A percentile compares a stretch with the other conserved stretches of the same genome.
These are phyloP conservation scores for Petrea volubilis DNA, from an alignment of 257 asterid genomes.

Conservation along the genomic window DNA sequence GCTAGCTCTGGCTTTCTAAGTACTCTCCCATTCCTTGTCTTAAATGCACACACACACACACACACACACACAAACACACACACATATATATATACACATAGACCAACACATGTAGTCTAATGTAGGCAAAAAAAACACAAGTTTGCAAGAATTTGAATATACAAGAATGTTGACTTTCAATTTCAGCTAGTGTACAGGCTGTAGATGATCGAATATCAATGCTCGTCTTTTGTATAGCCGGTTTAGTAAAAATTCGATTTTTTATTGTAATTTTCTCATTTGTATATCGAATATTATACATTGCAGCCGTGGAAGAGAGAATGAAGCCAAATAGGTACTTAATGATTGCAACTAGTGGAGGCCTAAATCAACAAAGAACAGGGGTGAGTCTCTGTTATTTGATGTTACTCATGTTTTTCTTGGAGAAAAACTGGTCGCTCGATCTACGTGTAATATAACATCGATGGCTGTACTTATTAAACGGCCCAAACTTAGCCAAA, in stretches of 20 bases:
- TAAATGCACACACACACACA: background rate
- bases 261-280: slow-evolving; percentile 8
- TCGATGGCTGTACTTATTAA: too few species aligned
- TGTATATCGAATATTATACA: background rate
- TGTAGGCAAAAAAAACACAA: background rate
- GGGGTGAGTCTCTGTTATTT: slow-evolving; percentile 47
- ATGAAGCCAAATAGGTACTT: slow-evolving; percentile 51
- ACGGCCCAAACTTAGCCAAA: background rate
- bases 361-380: slow-evolving; percentile 85
- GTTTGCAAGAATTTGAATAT: background rate
- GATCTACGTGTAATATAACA: too few species aligned
- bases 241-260: background rate
- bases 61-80: background rate
- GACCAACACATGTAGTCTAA: background rate
- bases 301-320: slow-evolving; percentile 45
- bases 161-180: slow-evolving; percentile 3
- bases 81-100: background rate
- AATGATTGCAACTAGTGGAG: slow-evolving; percentile 81
- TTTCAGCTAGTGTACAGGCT: background rate
- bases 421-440: too few species aligned
- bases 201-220: background rate
- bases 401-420: background rate
- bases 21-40: slow-evolving; percentile 16
- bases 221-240: slow-evolving; percentile 6
- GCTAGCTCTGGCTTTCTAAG: slow-evolving; percentile 48